Base-by-base conservation (phyloP, 2,329 filamentous ascomycete genomes). In the Botrytis squamosa region DNA sequence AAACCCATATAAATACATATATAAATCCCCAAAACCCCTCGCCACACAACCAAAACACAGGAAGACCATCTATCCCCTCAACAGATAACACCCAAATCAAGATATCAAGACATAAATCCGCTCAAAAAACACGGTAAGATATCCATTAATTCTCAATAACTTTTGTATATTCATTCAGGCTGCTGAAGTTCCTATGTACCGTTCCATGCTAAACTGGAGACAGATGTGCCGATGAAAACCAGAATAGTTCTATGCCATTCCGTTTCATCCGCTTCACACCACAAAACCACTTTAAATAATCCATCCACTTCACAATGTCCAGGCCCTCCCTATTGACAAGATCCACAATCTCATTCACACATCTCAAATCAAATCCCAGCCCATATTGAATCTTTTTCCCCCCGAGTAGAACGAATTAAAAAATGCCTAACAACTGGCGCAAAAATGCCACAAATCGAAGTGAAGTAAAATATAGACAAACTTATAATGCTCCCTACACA, bases 401-500 rank as follows among this genome's bases (percentile, higher is more conserved):
- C 52, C 36, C 6, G 6, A 18, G 4, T 25, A 42, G 12, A 49
- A 49, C n/a, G 52, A 18, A 57, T 29, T 16, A 18, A 14, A 57
- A 57, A 20, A 33, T 42, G 12, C 66, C 29, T 22, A 7, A 36
- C 29, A 25, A 22, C 29, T 49, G 29, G 14, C 5, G 14, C 6
- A 40, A 42, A 42, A 38, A 57, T 69, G 52, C 52, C 49, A 22
- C 12, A 33, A 16, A 42, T 22, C 10, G n/a, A 57, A 69, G 18
- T 25, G n/a, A 59, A 69, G 49, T 57, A 59, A 69, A 42, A n/a
- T 69, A 59, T 57, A 42, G n/a, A 69, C 38, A 57, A 57, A 69
- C n/a, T n/a, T 33, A 33, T 57, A 33, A 69, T 42, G 25, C 36
- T n/a, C 33, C 66, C n/a, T 42, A 57, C 22, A 5, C 25, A 16